Conservation (phyloP, 352 stramenopile species). For the Bremia lactucae region DNA sequence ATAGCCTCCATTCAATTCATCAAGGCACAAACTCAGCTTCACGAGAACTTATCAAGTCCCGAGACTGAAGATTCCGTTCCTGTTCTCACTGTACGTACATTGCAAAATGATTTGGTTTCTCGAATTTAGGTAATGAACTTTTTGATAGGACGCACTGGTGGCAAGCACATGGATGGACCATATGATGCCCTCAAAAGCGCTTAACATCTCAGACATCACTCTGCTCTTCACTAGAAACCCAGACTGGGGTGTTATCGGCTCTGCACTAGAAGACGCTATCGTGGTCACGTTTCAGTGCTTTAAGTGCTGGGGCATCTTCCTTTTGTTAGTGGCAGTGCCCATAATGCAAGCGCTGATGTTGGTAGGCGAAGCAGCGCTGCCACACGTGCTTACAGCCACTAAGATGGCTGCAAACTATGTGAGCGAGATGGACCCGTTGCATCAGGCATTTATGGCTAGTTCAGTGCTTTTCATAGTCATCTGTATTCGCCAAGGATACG, state of each 20-base stretch:
- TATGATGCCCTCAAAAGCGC: no score
- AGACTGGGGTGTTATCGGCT: slow-evolving; percentile 53
- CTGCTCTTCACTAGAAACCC: slow-evolving; percentile 37
- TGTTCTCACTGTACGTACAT: no score
- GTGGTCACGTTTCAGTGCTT: slow-evolving; percentile 52
- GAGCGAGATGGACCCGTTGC: slow-evolving; percentile 41
- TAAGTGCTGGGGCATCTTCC: slow-evolving; percentile 44
- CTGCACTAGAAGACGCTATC: slow-evolving; percentile 38
- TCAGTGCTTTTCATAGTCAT: slow-evolving; percentile 25
- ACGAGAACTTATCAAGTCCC: no score
- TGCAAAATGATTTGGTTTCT: no score
- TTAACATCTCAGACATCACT: slow-evolving; percentile 24
- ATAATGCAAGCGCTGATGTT: slow-evolving; percentile 27
- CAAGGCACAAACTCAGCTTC: no score
- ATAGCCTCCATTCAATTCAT: no score
- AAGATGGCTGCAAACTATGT: slow-evolving; percentile 33
- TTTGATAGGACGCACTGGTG: no score
- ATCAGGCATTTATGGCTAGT: slow-evolving; percentile 34
- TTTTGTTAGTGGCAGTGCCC: slow-evolving; percentile 37
- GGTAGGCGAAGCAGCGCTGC: slow-evolving; percentile 46
- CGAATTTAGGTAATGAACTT: no score
- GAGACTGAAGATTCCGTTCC: no score
- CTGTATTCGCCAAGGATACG: slow-evolving; percentile 57
- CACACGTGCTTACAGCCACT: slow-evolving; percentile 39
- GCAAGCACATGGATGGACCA: no score